Percentiles rank a stretch among this genome's conserved stretches.
Conservation (phyloP, 306 rosid species). For the Senna siamea region DNA sequence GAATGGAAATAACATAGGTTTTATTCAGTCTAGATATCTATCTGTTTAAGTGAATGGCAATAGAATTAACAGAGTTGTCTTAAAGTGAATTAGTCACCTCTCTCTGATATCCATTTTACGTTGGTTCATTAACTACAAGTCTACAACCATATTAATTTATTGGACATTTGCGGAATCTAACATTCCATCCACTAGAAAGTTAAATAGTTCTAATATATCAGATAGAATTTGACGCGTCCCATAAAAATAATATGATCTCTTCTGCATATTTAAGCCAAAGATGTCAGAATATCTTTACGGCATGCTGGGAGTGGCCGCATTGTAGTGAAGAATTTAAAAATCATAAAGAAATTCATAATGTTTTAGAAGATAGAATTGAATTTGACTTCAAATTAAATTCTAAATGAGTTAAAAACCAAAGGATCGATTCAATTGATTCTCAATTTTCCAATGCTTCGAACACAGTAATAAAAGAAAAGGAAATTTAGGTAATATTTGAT, state of each 20-base stretch:
- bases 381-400: too few relatives aligned
- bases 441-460: background rate
- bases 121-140: background rate
- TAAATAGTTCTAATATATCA: too few relatives aligned
- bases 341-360: too few relatives aligned
- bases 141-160: background rate
- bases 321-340: too few relatives aligned
- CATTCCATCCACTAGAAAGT: background rate
- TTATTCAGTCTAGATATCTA: conserved; percentile 28
- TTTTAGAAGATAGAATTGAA: too few relatives aligned
- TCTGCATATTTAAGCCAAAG: too few relatives aligned
- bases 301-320: too few relatives aligned
- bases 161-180: background rate
- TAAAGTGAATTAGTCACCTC: background rate
- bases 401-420: background rate
- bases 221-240: background rate
- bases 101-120: background rate
- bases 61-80: background rate
- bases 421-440: background rate
- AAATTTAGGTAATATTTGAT: background rate
- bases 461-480: background rate
- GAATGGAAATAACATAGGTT: conserved; percentile 17
- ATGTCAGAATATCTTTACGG: too few relatives aligned
- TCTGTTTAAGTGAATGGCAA: background rate
- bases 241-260: too few relatives aligned